phyloP scores from a whole-genome alignment of 2,329 filamentous ascomycete genomes.

The Colletotrichum aenigma region DNA sequence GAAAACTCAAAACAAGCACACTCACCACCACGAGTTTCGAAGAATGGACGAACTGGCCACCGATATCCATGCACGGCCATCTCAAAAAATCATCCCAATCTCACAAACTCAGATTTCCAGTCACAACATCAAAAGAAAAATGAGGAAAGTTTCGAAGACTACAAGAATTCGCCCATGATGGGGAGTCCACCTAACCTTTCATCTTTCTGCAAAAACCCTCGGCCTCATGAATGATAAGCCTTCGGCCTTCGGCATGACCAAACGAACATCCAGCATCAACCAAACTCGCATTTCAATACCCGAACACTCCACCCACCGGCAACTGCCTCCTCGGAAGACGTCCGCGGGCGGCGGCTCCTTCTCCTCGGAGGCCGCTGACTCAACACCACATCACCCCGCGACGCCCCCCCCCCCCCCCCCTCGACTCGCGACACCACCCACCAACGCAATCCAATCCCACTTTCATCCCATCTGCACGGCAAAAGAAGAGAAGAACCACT shows the following conservation, averaged over 20 bases:
- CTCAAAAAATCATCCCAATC: not conserved
- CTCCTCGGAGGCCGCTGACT: not conserved
- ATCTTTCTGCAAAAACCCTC: not conserved
- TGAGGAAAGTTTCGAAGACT: accelerated
- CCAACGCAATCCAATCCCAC: not conserved
- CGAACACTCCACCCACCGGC: not conserved
- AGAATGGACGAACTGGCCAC: not conserved
- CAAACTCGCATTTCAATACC: not conserved
- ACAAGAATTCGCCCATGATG: accelerated
- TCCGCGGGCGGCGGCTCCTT: not conserved
- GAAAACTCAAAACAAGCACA: not conserved
- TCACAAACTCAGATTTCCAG: not conserved
- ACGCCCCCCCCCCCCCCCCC: not conserved
- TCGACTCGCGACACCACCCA: not conserved
- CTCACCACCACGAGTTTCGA: not conserved
- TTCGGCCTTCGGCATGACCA: not conserved
- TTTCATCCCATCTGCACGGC: not conserved
- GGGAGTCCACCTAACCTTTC: not conserved
- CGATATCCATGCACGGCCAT: not conserved
- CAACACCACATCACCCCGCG: not conserved
- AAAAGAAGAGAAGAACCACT: not conserved
- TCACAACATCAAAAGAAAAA: not conserved
- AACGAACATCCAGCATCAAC: not conserved
- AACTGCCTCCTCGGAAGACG: not conserved
- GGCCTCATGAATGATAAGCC: not conserved